A percentile compares a stretch with the other conserved stretches of the same genome.
These are phyloP conservation scores for Aciculoconidium aculeatum DNA, from an alignment of 805 yeast species.

Conservation along the genomic window DNA sequence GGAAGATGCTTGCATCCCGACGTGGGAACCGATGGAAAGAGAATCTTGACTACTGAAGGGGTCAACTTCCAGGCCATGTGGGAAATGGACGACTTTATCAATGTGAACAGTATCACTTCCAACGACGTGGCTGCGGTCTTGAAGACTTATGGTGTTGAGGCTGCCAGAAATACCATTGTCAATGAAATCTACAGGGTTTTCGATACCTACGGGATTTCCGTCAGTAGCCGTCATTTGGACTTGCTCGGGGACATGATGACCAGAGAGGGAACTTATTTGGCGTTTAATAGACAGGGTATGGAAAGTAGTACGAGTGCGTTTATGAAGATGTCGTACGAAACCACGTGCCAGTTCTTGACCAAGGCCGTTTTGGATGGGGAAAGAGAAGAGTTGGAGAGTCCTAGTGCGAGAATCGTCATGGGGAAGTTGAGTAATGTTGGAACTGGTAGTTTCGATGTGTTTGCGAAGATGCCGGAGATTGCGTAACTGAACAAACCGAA, in stretches of 20 bases:
- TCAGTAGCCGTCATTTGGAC: constrained; percentile 89
- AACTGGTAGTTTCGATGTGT: constrained; percentile 90
- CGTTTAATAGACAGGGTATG: constrained; percentile 97
- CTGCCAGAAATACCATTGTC: constrained; percentile 96
- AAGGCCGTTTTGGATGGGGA: constrained; percentile 93
- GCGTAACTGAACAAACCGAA: too few relatives aligned
- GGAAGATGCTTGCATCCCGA: constrained; percentile 89
- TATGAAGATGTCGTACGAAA: constrained; percentile 98
- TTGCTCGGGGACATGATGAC: constrained; percentile 99
- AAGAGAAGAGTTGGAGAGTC: constrained; percentile 80
- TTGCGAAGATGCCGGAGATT: constrained; percentile 50
- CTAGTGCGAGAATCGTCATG: constrained; percentile 87
- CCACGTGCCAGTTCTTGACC: constrained; percentile 95
- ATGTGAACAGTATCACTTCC: constrained; percentile 83
- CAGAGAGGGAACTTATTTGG: constrained; percentile 92
- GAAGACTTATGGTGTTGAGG: constrained; percentile 94
- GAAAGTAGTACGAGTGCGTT: constrained; percentile 92
- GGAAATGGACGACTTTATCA: constrained; percentile 91
- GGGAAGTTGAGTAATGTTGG: constrained; percentile 91
- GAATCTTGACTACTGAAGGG: constrained; percentile 91
- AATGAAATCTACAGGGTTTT: constrained; percentile 94
- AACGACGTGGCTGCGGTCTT: constrained; percentile 92
- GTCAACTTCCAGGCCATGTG: constrained; percentile 97
- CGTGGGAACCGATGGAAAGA: constrained; percentile 54
- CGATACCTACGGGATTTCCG: constrained; percentile 92